Percentiles rank a stretch among this genome's conserved stretches.
These are phyloP conservation scores for Boletellus deceptivus DNA, from an alignment of 1,284 basidiomycete species.

Conservation along the genomic window DNA sequence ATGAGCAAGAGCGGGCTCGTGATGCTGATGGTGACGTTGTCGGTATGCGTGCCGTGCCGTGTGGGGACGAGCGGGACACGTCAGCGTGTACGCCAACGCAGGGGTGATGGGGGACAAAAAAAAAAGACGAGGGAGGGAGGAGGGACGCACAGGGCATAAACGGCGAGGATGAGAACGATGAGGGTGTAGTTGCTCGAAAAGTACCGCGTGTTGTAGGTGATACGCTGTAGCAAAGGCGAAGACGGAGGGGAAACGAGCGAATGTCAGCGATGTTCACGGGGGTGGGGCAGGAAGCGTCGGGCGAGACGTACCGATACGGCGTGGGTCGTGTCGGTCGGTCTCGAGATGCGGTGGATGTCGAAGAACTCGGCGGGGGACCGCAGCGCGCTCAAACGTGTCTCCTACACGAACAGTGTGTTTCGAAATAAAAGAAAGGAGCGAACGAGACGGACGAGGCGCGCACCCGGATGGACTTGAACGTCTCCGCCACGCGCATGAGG, in stretches of 20 bases:
- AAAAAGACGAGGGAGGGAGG: background rate
- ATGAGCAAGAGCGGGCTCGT: constrained; percentile 82
- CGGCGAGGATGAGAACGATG: constrained; percentile 76
- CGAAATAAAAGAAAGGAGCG: constrained; percentile 5
- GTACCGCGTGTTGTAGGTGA: constrained; percentile 94
- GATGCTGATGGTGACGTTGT: constrained; percentile 45
- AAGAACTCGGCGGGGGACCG: constrained; percentile 84
- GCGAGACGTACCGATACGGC: constrained; percentile 52
- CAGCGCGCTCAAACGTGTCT: constrained; percentile 81
- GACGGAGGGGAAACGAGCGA: too few relatives aligned
- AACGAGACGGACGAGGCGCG: constrained; percentile 25
- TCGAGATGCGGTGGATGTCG: constrained; percentile 84
- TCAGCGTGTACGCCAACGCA: too few relatives aligned
- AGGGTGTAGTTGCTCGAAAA: constrained; percentile 92
- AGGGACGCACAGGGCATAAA: constrained; percentile 81
- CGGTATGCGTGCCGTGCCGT: too few relatives aligned
- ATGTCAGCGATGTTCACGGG: background rate
- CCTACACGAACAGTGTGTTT: constrained; percentile 39
- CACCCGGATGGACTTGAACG: constrained; percentile 72
- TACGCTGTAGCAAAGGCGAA: constrained; percentile 50
- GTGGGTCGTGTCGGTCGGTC: constrained; percentile 71
- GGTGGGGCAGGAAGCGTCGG: background rate
- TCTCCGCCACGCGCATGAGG: constrained; percentile 60
- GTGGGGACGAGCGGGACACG: too few relatives aligned
- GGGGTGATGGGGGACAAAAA: too few relatives aligned